Conservation (phyloP, 2,329 filamentous ascomycete genomes). For the Samsoniella hepiali region DNA sequence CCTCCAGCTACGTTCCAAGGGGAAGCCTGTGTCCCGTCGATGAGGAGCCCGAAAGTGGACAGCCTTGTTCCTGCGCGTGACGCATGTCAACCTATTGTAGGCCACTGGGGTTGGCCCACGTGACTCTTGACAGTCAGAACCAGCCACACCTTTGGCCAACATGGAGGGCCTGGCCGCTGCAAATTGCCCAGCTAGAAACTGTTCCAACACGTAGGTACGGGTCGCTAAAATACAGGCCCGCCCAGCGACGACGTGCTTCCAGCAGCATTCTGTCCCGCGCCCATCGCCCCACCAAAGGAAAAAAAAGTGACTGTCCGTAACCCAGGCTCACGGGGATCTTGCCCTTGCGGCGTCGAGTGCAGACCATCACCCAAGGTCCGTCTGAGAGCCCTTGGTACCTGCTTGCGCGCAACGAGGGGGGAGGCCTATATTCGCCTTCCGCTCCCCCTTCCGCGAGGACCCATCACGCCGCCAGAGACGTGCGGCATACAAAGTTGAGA, state of each 20-base stretch:
- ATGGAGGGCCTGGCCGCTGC: background rate
- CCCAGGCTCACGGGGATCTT: conserved; percentile 6
- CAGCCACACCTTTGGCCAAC: background rate
- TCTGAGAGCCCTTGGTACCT: conserved; percentile 9
- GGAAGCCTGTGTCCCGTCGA: background rate
- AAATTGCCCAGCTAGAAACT: background rate
- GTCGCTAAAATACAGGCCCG: background rate
- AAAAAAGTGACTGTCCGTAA: background rate
- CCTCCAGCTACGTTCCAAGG: background rate
- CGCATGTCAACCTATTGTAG: background rate
- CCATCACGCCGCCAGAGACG: background rate
- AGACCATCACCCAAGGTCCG: conserved; percentile 7
- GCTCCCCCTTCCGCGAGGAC: conserved; percentile 13
- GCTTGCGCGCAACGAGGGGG: conserved; percentile 18
- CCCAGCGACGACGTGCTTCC: background rate
- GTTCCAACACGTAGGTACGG: too few relatives aligned
- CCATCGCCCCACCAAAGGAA: conserved; percentile 1
- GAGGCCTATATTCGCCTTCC: conserved; percentile 16
- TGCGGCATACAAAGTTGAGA: background rate
- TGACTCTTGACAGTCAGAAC: background rate
- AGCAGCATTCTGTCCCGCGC: background rate
- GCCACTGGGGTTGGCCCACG: background rate
- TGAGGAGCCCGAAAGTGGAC: background rate
- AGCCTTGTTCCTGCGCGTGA: background rate
- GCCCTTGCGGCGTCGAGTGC: background rate